These are phyloP conservation scores for Fusarium chaquense DNA, from an alignment of 2,329 filamentous ascomycete genomes.

Conservation along the genomic window DNA sequence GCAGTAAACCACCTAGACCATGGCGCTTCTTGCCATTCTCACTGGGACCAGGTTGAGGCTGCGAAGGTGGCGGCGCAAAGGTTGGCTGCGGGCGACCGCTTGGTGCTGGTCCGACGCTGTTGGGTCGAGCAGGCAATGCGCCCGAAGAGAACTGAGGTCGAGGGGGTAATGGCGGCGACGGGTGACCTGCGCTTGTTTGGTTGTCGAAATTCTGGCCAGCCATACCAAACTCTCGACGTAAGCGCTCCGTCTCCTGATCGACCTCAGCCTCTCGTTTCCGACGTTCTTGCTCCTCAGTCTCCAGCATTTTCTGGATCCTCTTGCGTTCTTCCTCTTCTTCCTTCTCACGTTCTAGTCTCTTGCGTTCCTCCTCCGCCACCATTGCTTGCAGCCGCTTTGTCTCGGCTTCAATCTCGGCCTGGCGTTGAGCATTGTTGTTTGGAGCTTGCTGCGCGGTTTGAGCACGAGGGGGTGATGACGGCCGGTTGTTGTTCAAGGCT, in stretches of 20 bases:
- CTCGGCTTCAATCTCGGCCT: conserved; percentile 75
- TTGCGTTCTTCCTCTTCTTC: conserved; percentile 66
- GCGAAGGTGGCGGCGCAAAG: conserved; percentile 43
- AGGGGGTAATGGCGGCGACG: conserved; percentile 53
- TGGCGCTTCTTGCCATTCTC: conserved; percentile 45
- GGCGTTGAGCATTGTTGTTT: conserved; percentile 44
- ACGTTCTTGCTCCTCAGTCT: conserved; percentile 73
- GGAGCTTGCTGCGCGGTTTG: conserved; percentile 31
- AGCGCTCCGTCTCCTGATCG: conserved; percentile 84
- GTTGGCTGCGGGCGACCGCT: conserved; percentile 36
- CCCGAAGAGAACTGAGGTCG: conserved; percentile 44
- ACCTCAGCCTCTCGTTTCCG: conserved; percentile 68
- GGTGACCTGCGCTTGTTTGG: conserved; percentile 31
- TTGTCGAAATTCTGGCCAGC: conserved; percentile 57
- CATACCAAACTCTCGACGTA: conserved; percentile 76
- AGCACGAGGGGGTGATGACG: conserved; percentile 30
- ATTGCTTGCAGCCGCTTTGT: conserved; percentile 76
- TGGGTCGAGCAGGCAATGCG: conserved; percentile 57
- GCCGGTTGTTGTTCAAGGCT: conserved; percentile 52
- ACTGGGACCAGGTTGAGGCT: conserved; percentile 33
- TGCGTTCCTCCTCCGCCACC: conserved; percentile 63
- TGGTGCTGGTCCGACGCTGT: conserved; percentile 59
- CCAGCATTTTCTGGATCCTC: conserved; percentile 73
- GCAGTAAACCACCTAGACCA: conserved; percentile 49
- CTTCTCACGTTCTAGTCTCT: conserved; percentile 66